phyloP scores from a whole-genome alignment of 2,329 filamentous ascomycete genomes.

The Atkinsonella texensis region DNA sequence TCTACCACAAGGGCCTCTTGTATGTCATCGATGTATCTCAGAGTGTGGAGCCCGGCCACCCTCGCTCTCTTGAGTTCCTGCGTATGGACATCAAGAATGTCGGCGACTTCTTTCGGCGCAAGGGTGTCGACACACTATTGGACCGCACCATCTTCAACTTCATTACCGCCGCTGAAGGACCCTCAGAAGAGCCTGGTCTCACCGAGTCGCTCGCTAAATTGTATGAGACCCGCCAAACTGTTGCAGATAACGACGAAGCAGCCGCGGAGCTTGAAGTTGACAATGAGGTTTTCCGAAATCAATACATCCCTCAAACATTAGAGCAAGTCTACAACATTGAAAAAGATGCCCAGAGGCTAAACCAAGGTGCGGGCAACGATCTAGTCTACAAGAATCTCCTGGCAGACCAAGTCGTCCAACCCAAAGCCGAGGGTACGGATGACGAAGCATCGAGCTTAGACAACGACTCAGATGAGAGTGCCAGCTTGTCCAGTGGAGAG shows the following conservation, averaged over 20 bases:
- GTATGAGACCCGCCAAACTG: constrained; percentile 42
- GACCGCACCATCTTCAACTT: constrained; percentile 80
- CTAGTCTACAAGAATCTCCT: constrained; percentile 78
- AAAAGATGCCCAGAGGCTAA: constrained; percentile 70
- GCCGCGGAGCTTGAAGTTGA: constrained; percentile 59
- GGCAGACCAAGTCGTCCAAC: constrained; percentile 49
- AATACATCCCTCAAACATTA: constrained; percentile 92
- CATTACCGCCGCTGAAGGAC: constrained; percentile 52
- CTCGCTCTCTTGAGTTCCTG: constrained; percentile 80
- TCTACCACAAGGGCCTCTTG: constrained; percentile 71
- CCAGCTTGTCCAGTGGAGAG: constrained; percentile 30
- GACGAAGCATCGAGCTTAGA: constrained; percentile 26
- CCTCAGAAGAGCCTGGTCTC: constrained; percentile 50
- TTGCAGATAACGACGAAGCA: constrained; percentile 34
- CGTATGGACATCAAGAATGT: constrained; percentile 99
- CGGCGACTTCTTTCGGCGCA: constrained; percentile 78
- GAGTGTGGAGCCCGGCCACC: constrained; percentile 94
- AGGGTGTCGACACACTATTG: constrained; percentile 68
- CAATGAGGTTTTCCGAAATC: constrained; percentile 85
- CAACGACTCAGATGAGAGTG: constrained; percentile 36
- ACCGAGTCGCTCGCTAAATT: constrained; percentile 51
- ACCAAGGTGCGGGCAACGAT: constrained; percentile 59
- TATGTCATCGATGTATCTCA: constrained; percentile 98
- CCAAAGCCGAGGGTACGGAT: constrained; percentile 25
- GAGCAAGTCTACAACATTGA: constrained; percentile 96